Evolutionary conservation across 331 rosid genomes (phyloP).

Genomic region (Cydonia oblonga): DNA sequence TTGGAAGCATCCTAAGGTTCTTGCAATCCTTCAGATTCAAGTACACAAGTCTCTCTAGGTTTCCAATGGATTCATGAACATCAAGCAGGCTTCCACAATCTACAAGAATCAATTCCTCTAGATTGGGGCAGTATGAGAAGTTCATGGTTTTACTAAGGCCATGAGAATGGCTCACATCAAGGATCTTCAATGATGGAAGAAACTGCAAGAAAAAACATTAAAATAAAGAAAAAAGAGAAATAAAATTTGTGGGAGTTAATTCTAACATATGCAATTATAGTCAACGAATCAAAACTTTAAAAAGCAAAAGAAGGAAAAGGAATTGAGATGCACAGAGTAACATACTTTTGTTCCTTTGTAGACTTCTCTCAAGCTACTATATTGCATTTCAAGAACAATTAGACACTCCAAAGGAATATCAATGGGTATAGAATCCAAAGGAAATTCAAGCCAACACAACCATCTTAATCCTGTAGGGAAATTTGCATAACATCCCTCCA

Average conservation of each 20-base stretch:
- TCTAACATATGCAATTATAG: too few species aligned
- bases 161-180: conserved; percentile 3
- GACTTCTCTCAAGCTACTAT: neutral
- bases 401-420: neutral
- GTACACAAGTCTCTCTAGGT: neutral
- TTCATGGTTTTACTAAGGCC: neutral
- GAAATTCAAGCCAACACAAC: neutral
- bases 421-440: neutral
- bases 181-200: neutral
- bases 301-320: neutral
- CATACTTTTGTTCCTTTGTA: neutral
- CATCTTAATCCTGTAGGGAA: neutral
- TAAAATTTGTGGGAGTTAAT: neutral
- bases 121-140: neutral
- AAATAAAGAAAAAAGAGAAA: neutral
- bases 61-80: conserved; percentile 7
- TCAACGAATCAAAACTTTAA: neutral
- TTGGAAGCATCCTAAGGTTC: conserved; percentile 1
- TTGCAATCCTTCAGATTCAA: neutral
- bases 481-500: neutral
- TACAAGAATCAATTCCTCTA: neutral
- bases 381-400: conserved; percentile 7
- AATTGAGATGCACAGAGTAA: neutral
- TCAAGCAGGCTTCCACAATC: neutral
- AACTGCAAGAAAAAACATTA: neutral